Percentiles rank a stretch among this genome's conserved stretches.
Evolutionary conservation across 1,284 basidiomycete species (phyloP).

Genomic region (Sutorius eximius): DNA sequence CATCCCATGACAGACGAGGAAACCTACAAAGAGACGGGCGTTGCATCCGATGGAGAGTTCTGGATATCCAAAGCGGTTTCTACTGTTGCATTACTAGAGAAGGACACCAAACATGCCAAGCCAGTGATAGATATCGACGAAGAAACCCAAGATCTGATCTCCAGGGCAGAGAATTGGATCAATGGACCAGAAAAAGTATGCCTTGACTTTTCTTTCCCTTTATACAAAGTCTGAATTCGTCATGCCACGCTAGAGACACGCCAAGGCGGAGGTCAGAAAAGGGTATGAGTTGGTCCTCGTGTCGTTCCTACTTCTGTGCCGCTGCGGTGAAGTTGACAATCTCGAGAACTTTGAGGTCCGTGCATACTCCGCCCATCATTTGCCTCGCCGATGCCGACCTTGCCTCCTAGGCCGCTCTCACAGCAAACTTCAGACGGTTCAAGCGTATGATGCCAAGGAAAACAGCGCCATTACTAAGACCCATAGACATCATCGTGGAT

Average conservation of each 20-base stretch:
- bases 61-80: conserved; percentile 77
- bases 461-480: conserved; percentile 35
- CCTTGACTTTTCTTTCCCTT: not conserved
- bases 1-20: conserved; percentile 41
- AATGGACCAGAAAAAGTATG: conserved; percentile 50
- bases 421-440: conserved; percentile 55
- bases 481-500: conserved; percentile 87
- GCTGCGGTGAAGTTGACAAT: conserved; percentile 59
- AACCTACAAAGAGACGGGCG: conserved; percentile 54
- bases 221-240: not conserved
- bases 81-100: conserved; percentile 60
- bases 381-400: not conserved
- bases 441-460: not conserved
- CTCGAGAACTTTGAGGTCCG: conserved; percentile 64
- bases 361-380: conserved; percentile 7
- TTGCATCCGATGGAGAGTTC: conserved; percentile 70
- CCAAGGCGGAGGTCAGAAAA: conserved; percentile 53
- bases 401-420: conserved; percentile 48
- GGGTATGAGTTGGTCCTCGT: conserved; percentile 73
- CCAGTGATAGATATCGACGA: conserved; percentile 57
- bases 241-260: conserved; percentile 40
- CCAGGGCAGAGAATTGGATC: conserved; percentile 49
- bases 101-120: conserved; percentile 72
- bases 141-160: conserved; percentile 50
- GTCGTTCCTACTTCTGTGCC: conserved; percentile 68